Evolutionary conservation across 148 eudicot species (phyloP).

Genomic region (Heliosperma pusillum): DNA sequence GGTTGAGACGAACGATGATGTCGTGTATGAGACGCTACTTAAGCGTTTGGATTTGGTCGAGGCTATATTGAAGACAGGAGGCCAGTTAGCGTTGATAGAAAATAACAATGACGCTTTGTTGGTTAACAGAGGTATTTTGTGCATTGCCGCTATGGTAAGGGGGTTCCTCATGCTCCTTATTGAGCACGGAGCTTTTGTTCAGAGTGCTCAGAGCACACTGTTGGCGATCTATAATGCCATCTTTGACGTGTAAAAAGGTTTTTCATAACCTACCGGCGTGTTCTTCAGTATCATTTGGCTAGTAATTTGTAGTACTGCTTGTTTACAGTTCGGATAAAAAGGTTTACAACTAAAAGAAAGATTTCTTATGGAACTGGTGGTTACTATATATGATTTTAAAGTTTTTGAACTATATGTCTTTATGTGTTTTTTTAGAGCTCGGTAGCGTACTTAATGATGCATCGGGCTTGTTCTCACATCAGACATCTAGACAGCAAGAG

Average conservation of each 20-base stretch:
- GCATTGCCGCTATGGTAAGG: not conserved
- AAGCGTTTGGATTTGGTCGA: not conserved
- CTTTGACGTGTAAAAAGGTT: not conserved
- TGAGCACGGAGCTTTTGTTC: not conserved
- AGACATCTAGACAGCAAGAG: not conserved
- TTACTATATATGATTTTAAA: not conserved
- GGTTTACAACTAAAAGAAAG: not conserved
- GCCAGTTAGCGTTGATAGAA: not conserved
- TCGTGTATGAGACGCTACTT: not conserved
- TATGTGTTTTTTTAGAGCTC: no score
- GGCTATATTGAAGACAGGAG: not conserved
- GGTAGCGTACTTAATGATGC: not conserved
- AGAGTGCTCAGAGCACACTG: not conserved
- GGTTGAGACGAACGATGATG: not conserved
- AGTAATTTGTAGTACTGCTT: not conserved
- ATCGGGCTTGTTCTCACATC: not conserved
- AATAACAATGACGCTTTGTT: not conserved
- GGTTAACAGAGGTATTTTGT: not conserved
- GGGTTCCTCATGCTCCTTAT: not conserved
- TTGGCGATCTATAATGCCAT: not conserved
- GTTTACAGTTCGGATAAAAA: not conserved
- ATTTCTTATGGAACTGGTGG: not conserved
- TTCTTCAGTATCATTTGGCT: not conserved
- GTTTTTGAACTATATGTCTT: not conserved
- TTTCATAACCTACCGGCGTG: constrained; percentile 1